Evolutionary conservation across 2,329 filamentous ascomycete genomes (phyloP), one percentile per base, ranked within the genome.

Genomic region (Teratosphaeria nubilosa): DNA sequence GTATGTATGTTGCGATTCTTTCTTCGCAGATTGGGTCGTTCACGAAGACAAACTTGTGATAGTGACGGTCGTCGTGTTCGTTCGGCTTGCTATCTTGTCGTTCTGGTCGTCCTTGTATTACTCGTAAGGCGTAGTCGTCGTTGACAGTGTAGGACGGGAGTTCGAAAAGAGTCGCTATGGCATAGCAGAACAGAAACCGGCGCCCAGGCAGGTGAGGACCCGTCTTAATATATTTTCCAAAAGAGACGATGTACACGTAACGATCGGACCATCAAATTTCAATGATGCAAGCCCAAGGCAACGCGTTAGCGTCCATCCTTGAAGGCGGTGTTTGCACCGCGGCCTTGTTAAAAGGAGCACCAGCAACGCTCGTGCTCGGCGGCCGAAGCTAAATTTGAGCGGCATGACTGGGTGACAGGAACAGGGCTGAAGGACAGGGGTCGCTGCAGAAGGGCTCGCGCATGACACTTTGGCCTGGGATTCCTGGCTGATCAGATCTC

Each of bases 261-360:
- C 34, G 41, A 22, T 53, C 51, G 20, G 25, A 25, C 51, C 51
- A 53, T 53, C 51, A 53, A 48, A 48, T 53, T 34, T 53, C 51
- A 22, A 53, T 53, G 51, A 53, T 53, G 51, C 51, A 53, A 53
- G 51, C 25, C 25, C 51, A 53, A 52, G 51, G 31, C 51, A 20
- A 53, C 51, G 22, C 20, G 25, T 34, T 53, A 53, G 31, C 25
- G 25, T 34, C 31, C 20, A 53, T 53, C 51, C 51, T 53, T 25
- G 51, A n/a, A 7, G 20, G 51, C 51, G 51, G 51, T 53, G 51
- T 53, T 53, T 9, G 25, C 51, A 53, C 25, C 25, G 51, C 51
- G 30, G 51, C 20, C 51, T 53, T n/a, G 24, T 48, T 30, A 53
- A 30, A 53, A 9, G 51, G 22, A 53, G 51, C 10, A n/a, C 24